A percentile compares a stretch with the other conserved stretches of the same genome.
These are phyloP conservation scores for Entomophthora muscae DNA, from an alignment of 371 early-diverging fungal species.

Conservation along the genomic window DNA sequence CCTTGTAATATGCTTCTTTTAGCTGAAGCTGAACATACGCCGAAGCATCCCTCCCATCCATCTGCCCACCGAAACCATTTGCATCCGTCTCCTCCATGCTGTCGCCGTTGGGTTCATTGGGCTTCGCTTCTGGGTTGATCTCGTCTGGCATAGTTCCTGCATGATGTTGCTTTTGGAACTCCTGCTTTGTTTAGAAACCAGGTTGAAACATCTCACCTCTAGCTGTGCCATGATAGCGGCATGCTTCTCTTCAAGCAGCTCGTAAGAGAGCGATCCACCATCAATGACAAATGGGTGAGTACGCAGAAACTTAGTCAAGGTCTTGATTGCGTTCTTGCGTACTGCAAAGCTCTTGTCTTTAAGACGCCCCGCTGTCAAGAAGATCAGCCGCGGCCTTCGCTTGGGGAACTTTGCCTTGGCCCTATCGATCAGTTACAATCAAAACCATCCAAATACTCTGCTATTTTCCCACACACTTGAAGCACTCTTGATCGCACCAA, in stretches of 20 bases:
- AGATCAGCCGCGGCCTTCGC: slow-evolving; percentile 48
- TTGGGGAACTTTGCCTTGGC: slow-evolving; percentile 54
- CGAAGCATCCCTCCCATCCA: not conserved
- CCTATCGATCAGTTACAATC: not conserved
- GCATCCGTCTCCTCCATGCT: not conserved
- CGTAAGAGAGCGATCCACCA: slow-evolving; percentile 54
- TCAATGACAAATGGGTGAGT: slow-evolving; percentile 82
- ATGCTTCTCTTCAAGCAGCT: slow-evolving; percentile 40
- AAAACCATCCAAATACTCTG: slow-evolving; percentile 31
- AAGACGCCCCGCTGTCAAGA: slow-evolving; percentile 52
- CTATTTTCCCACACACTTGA: slow-evolving; percentile 62
- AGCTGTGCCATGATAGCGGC: slow-evolving; percentile 39
- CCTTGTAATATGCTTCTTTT: slow-evolving; percentile 60
- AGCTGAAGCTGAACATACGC: slow-evolving; percentile 29
- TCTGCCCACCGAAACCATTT: not conserved
- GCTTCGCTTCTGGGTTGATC: slow-evolving; percentile 17
- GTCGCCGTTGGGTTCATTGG: not conserved
- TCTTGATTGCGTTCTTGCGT: slow-evolving; percentile 73
- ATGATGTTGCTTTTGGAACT: slow-evolving; percentile 10
- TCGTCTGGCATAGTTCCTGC: slow-evolving; percentile 14
- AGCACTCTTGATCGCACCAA: slow-evolving; percentile 70
- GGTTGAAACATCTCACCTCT: slow-evolving; percentile 34
- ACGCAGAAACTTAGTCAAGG: slow-evolving; percentile 51
- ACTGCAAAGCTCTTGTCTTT: slow-evolving; percentile 81
- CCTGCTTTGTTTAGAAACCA: slow-evolving; percentile 10